Base-by-base conservation (phyloP, 2,329 filamentous ascomycete genomes). In the Curvularia hawaiiensis region DNA sequence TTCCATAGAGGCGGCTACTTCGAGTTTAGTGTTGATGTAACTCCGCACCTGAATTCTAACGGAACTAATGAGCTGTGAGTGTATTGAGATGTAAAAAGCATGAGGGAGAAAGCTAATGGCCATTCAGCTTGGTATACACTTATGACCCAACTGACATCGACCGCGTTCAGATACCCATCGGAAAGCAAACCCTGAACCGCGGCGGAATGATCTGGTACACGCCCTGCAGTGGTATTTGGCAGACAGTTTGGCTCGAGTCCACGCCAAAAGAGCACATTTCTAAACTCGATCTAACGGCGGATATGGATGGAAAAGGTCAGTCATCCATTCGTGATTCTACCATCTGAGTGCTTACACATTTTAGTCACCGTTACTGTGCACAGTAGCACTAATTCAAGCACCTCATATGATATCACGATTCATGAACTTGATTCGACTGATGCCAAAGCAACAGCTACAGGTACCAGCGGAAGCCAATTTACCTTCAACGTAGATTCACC, bases 201-300 rank as follows among this genome's bases (percentile, higher is more conserved):
- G 82, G 79, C 11, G 84, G 87, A 64, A 69, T 68, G 64, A 91
- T 91, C 58, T 91, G 89, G 72, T 91, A 91, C 70, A 86, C 85
- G 0, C 85, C 89, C 0, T 91, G 88, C 69, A 88, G 86, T 33
- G 89, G 89, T 5, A 90, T 91, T 61, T 91, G 89, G 89, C 88
- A 90, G 69, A 83, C 82, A 18, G 88, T 91, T 0, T 91, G 88
- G 88, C 76, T 91, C 2, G 85, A 89, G 69, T 80, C 83, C n/a
- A 86, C 83, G 0, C 85, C 88, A 0, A 60, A 75, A 0, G 80
- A 83, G 49, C 78, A 87, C 63, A 83, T 90, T 53, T 83, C 82
- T 0, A 79, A 83, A 40, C 75, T 90, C 2, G 84, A 90, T 60
- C 67, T 90, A 16, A 73, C 80, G 26, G 88, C 86, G 0, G 70